Percentiles rank a stretch among this genome's conserved stretches.
Conservation (phyloP, 2,329 filamentous ascomycete genomes). For the Zymoseptoria ardabiliae region DNA sequence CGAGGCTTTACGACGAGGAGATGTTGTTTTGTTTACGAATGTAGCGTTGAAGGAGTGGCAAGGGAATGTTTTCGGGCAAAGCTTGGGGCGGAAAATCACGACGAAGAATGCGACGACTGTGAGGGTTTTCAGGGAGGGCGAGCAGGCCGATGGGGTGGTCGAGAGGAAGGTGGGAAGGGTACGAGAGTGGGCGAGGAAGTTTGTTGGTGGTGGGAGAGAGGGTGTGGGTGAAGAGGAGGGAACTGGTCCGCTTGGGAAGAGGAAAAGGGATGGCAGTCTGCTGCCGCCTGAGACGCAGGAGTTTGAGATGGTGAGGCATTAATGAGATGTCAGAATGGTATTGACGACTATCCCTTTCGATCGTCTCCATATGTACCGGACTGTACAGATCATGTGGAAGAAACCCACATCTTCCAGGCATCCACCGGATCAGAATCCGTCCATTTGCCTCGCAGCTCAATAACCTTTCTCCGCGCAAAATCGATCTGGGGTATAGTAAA, state of each 20-base stretch:
- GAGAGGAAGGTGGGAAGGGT: conserved; percentile 57
- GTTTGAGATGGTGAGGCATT: neutral
- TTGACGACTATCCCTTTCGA: too few relatives aligned
- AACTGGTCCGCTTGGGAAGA: conserved; percentile 1
- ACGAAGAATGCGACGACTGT: conserved; percentile 54
- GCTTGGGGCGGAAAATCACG: conserved; percentile 63
- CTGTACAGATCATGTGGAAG: neutral
- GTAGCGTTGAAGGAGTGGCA: conserved; percentile 71
- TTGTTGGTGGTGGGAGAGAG: conserved; percentile 47
- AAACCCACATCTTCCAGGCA: neutral
- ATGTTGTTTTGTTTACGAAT: conserved; percentile 73
- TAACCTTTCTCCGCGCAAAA: neutral
- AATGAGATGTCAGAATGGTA: neutral
- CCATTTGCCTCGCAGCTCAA: neutral
- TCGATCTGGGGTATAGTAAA: neutral
- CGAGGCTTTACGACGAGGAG: conserved; percentile 54
- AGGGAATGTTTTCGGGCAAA: conserved; percentile 76
- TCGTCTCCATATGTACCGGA: neutral
- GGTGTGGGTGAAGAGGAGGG: neutral
- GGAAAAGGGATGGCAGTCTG: conserved; percentile 2
- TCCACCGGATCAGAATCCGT: neutral
- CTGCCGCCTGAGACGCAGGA: conserved; percentile 2
- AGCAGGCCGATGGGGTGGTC: neutral
- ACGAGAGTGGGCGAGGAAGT: conserved; percentile 65
- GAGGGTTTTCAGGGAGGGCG: conserved; percentile 8